Evolutionary conservation across 2,329 filamentous ascomycete genomes (phyloP).

Genomic region (Spiromastix sp.): DNA sequence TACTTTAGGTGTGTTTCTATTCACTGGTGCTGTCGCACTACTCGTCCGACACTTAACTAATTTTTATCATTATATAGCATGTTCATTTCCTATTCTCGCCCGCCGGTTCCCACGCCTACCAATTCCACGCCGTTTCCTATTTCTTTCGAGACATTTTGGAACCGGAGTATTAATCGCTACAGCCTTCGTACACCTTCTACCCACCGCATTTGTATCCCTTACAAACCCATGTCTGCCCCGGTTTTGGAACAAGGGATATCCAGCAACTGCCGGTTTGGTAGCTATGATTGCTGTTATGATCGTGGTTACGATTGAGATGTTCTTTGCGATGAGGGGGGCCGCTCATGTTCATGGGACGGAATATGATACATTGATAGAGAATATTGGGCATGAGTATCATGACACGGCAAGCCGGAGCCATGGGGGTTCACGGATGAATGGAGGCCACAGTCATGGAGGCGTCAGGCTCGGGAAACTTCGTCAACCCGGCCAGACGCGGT

Average conservation of each 20-base stretch:
- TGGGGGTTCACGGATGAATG: not conserved
- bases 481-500: not conserved
- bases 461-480: slow-evolving; percentile 7
- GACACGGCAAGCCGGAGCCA: not conserved
- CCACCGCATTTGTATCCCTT: slow-evolving; percentile 50
- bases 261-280: slow-evolving; percentile 67
- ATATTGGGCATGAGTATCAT: slow-evolving; percentile 3
- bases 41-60: not conserved
- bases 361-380: slow-evolving; percentile 36
- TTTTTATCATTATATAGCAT: too few relatives aligned
- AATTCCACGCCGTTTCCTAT: slow-evolving; percentile 48
- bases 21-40: not conserved
- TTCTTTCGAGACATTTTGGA: slow-evolving; percentile 49
- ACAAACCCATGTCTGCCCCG: slow-evolving; percentile 59
- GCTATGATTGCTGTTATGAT: slow-evolving; percentile 73
- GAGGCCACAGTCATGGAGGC: slow-evolving; percentile 13
- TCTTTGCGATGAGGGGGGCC: slow-evolving; percentile 63
- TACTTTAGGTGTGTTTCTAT: slow-evolving; percentile 25
- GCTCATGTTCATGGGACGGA: slow-evolving; percentile 47
- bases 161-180: slow-evolving; percentile 48
- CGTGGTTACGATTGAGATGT: slow-evolving; percentile 80
- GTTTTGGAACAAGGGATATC: slow-evolving; percentile 71
- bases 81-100: slow-evolving; percentile 51
- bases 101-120: slow-evolving; percentile 50
- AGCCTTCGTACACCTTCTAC: slow-evolving; percentile 50